Evolutionary conservation across 495 filamentous ascomycete genomes (phyloP), one percentile per base, ranked within the genome.

Genomic region (Trichodelitschia bisporula): DNA sequence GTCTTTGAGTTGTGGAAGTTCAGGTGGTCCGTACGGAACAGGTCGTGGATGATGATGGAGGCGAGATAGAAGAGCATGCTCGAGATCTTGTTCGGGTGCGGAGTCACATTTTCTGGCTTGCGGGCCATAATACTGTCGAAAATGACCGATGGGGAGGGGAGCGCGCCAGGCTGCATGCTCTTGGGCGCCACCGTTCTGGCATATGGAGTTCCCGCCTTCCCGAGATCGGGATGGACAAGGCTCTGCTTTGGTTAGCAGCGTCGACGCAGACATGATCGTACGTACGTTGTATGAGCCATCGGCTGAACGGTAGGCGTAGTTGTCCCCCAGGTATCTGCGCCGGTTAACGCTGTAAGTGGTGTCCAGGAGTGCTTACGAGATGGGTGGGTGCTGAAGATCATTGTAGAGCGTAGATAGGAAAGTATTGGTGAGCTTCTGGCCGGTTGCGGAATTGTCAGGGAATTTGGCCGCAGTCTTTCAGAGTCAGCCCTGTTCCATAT

Each of bases 51-150:
- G 36, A 92, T 83, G 33, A 90, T 77, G 11, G 69, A 76, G 4
- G 79, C 82, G 45, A 82, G 64, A 39, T 93, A 83, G 59, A 82
- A 93, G 9, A 93, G 53, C 33, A 90, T 61, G 42, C 76, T 84
- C 1, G 80, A 90, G 13, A 90, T 70, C 38, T 76, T 74, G 42
- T 75, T 83, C 3, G 72, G 66, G 50, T 77, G 70, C 28, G 69
- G 58, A 35, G 66, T 60, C 33, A 59, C 67, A 10, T 59, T 46
- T n/a, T n/a, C n/a, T n/a, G n/a, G n/a, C 29, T 65, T 62, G 17
- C 76, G 58, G 25, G 59, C 62, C 54, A 79, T 61, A 3, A 79
- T 44, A 15, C 66, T 63, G 44, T 91, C 83, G 36, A 83, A 93
- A 16, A 93, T 56, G 2, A 72, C 59, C 12, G 56, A 62, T 0